Percentiles rank a stretch among this genome's conserved stretches.
phyloP scores from a whole-genome alignment of 768 basidiomycete genomes.

The Kwoniella dendrophila region DNA sequence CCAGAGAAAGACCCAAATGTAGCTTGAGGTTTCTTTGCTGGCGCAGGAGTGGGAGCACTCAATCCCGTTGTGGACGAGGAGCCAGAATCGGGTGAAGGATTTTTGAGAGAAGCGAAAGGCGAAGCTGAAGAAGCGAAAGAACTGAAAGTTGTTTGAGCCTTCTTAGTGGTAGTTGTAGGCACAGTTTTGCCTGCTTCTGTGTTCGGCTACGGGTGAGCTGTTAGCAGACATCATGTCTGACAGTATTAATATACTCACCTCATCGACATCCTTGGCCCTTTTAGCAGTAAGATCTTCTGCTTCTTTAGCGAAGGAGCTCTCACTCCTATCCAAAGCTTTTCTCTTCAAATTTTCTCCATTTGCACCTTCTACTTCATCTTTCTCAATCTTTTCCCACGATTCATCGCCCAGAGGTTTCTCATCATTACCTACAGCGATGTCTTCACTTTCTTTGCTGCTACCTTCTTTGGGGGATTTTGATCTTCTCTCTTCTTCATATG shows the following conservation, averaged over 20 bases:
- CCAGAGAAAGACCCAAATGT: constrained; percentile 9
- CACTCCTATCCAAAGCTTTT: constrained; percentile 44
- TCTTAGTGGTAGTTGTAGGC: constrained; percentile 9
- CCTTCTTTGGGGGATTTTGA: neutral
- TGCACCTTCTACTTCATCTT: constrained; percentile 11
- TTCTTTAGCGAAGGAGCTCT: constrained; percentile 31
- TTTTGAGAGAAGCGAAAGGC: constrained; percentile 33
- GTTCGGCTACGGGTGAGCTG: neutral
- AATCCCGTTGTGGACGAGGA: neutral
- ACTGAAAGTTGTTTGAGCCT: constrained; percentile 31
- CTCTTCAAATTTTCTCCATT: constrained; percentile 38
- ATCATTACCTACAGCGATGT: neutral
- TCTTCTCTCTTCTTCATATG: constrained; percentile 29
- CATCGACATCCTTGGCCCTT: constrained; percentile 35
- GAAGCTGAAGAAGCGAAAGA: constrained; percentile 44
- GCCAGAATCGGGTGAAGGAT: constrained; percentile 8
- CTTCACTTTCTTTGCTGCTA: neutral
- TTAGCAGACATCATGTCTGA: neutral
- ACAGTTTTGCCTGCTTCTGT: neutral
- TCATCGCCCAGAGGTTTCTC: constrained; percentile 9
- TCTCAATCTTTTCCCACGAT: constrained; percentile 24
- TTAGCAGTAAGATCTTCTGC: constrained; percentile 31
- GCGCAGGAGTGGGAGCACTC: neutral
- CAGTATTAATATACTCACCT: constrained; percentile 21
- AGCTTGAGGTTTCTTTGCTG: neutral